phyloP scores from a whole-genome alignment of 305 asterid species.

The Fraxinus angustifolia region DNA sequence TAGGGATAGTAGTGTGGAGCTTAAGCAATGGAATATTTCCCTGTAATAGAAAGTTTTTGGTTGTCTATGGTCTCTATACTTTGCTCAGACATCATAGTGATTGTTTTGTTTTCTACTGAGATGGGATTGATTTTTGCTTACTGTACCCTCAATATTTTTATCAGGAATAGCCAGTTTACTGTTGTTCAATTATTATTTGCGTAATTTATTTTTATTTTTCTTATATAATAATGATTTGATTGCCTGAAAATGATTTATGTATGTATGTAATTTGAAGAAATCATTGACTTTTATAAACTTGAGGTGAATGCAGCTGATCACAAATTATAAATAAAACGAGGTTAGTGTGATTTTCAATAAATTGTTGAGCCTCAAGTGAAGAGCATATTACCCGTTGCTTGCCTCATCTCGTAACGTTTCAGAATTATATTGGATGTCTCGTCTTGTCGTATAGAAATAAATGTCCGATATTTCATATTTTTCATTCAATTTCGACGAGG shows the following conservation, averaged over 20 bases:
- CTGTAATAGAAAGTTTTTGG: constrained; percentile 20
- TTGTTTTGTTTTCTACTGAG: constrained; percentile 8
- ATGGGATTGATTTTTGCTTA: not conserved
- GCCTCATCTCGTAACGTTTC: no score
- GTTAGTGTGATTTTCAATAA: not conserved
- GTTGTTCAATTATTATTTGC: not conserved
- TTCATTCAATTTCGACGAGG: no score
- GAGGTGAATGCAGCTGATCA: not conserved
- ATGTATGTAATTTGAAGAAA: not conserved
- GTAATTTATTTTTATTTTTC: not conserved
- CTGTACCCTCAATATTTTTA: not conserved
- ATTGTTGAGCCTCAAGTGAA: not conserved
- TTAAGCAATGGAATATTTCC: constrained; percentile 13
- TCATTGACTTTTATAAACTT: not conserved
- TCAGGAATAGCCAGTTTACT: not conserved
- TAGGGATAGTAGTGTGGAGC: constrained; percentile 19
- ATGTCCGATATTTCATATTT: no score
- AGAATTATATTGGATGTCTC: no score
- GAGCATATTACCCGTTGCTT: no score
- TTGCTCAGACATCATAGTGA: not conserved
- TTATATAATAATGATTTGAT: not conserved
- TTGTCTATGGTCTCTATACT: constrained; percentile 6
- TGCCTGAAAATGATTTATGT: not conserved
- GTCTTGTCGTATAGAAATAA: no score
- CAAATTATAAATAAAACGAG: not conserved